Percentiles rank a stretch among this genome's conserved stretches.
Evolutionary conservation across 2,329 filamentous ascomycete species (phyloP).

Genomic region (Aureobasidium namibiae): DNA sequence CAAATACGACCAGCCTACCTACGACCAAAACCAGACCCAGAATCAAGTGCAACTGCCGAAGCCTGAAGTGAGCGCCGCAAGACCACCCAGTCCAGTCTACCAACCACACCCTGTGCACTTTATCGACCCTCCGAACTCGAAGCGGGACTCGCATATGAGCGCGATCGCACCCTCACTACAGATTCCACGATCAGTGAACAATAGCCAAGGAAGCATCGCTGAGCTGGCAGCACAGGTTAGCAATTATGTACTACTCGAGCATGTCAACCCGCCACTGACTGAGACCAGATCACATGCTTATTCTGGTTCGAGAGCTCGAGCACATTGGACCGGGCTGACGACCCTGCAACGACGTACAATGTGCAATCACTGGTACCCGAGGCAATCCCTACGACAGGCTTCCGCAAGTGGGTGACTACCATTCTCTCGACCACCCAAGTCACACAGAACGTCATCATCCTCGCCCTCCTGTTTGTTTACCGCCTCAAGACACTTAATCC

Average conservation of each 20-base stretch:
- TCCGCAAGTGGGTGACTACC: conserved; percentile 87
- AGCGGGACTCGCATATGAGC: conserved; percentile 22
- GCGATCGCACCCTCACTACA: conserved; percentile 49
- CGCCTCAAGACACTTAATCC: conserved; percentile 85
- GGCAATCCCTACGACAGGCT: conserved; percentile 68
- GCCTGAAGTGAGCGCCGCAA: conserved; percentile 1
- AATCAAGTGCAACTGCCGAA: conserved; percentile 2
- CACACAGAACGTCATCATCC: conserved; percentile 84
- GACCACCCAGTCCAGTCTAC: conserved; percentile 14
- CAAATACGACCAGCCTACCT: conserved; percentile 10
- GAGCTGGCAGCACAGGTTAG: conserved; percentile 76
- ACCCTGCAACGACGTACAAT: conserved; percentile 24
- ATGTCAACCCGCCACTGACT: conserved; percentile 16
- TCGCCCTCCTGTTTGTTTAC: conserved; percentile 89
- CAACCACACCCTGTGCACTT: conserved; percentile 18
- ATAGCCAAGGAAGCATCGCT: conserved; percentile 65
- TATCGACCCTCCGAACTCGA: conserved; percentile 13
- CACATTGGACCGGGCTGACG: conserved; percentile 68
- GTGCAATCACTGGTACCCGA: conserved; percentile 55
- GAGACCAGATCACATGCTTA: conserved; percentile 73
- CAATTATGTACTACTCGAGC: conserved; percentile 4
- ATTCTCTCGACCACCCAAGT: conserved; percentile 93
- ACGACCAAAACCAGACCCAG: conserved; percentile 11
- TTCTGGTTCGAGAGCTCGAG: conserved; percentile 94
- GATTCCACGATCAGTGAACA: conserved; percentile 68